Evolutionary conservation across 176 grass and related monocot genomes (phyloP), one percentile per base, ranked within the genome.

Genomic region (Stipa capillata): DNA sequence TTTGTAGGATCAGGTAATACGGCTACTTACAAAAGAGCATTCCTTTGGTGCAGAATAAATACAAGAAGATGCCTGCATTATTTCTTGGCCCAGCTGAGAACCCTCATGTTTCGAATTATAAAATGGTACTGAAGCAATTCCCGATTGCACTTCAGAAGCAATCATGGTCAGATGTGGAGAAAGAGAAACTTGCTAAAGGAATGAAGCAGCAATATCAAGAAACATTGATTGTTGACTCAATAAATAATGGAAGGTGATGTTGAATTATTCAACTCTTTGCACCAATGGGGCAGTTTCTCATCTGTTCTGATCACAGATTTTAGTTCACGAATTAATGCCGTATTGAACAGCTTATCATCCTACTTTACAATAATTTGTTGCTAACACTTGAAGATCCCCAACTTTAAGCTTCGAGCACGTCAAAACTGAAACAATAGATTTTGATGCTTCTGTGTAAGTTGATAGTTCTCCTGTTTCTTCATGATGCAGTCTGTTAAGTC

Each of bases 181-280:
- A 85, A 72, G 85, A 98, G 4, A 91, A 87, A 79, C 92, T 98
- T 74, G 72, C 57, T 55, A 92, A 90, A 86, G 95, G 95, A 87
- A 90, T 98, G 80, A 94, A 94, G 53, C 95, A 98, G 81, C 95
- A 98, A 54, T 98, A 92, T 65, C 92, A 98, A 86, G 95, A 98
- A 77, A 61, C 87, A 80, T 70, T 98, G 53, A 85, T 98, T 87
- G 67, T 88, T 32, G 81, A 86, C 44, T 90, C 92, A 0, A 86
- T 98, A 80, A 94, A 94, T 82, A 84, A 84, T 54, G 81, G 67
- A 80, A 90, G 92, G 95, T 98, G 74, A 69, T 53, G 35, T 66
- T 25, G 4, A 65, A 44, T 70, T 65, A 5, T 10, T 66, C 5
- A 72, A 72, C 27, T 32, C 10, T 84, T 42, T 36, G 8, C 49